Conservation (phyloP, 129 eudicot species). For the Chrysanthemum makinoi region DNA sequence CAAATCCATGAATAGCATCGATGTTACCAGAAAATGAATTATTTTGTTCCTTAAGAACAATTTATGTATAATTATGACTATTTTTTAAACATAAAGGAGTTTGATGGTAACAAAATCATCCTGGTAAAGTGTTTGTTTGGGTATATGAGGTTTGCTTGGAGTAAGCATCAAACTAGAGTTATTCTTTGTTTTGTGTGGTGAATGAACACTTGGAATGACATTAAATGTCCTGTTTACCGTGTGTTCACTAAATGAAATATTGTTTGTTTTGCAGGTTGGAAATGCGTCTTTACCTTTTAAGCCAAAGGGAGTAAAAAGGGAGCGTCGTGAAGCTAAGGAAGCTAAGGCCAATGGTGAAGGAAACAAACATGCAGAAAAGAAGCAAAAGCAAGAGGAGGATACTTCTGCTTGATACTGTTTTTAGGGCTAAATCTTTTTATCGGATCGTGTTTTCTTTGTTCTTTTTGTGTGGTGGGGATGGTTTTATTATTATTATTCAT, state of each 20-base stretch:
- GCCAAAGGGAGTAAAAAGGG: conserved; percentile 94
- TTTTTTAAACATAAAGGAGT: neutral
- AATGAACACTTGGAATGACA: neutral
- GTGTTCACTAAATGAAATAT: neutral
- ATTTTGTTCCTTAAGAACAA: neutral
- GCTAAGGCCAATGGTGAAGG: conserved; percentile 37
- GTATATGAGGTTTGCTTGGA: neutral
- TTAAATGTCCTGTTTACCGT: neutral
- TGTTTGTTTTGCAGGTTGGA: conserved; percentile 54
- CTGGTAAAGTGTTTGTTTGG: neutral
- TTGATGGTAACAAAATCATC: no score
- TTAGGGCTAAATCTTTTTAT: neutral
- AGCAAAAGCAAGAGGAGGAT: conserved; percentile 33
- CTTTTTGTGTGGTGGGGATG: neutral
- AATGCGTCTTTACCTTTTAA: conserved; percentile 51
- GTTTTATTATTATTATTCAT: neutral
- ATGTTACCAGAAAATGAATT: neutral
- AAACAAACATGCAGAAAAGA: conserved; percentile 41
- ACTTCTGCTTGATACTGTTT: conserved; percentile 22
- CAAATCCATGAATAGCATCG: neutral
- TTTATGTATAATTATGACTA: neutral
- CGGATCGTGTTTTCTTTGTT: neutral
- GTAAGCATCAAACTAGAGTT: neutral
- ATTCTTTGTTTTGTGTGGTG: neutral
- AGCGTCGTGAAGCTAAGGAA: conserved; percentile 76